Evolutionary conservation across 2,329 filamentous ascomycete genomes (phyloP).

Genomic region (Diplodia sapinea): DNA sequence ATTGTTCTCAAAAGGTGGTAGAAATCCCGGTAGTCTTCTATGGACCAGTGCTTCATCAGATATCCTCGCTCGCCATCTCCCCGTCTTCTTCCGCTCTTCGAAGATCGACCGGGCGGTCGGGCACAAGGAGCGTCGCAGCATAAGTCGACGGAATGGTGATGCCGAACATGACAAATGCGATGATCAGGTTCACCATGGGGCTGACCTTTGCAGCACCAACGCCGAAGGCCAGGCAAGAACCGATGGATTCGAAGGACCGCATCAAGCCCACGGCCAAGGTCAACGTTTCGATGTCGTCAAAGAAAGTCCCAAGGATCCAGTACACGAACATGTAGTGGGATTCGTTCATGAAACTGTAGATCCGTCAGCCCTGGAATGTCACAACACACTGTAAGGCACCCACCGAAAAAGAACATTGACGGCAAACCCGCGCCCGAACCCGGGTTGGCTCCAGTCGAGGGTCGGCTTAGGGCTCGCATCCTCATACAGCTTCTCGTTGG

Average conservation of each 20-base stretch:
- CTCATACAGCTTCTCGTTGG: constrained; percentile 9
- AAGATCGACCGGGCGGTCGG: constrained; percentile 8
- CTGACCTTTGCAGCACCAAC: constrained; percentile 55
- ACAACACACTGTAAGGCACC: constrained; percentile 1
- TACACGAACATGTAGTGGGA: constrained; percentile 20
- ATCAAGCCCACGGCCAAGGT: constrained; percentile 57
- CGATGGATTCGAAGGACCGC: constrained; percentile 57
- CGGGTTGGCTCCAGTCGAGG: constrained; percentile 54
- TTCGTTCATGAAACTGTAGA: constrained; percentile 14
- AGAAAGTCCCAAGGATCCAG: constrained; percentile 60
- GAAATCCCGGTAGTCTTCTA: no score
- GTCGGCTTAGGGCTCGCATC: constrained; percentile 37
- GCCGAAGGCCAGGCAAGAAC: constrained; percentile 55
- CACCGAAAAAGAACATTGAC: constrained; percentile 57
- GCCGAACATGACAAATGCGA: constrained; percentile 58
- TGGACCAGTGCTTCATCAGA: not conserved
- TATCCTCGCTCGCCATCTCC: not conserved
- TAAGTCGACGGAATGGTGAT: constrained; percentile 45
- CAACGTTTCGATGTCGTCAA: constrained; percentile 58
- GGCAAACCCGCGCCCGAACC: constrained; percentile 56
- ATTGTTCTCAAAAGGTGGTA: no score
- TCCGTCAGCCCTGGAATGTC: not conserved
- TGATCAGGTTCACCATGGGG: constrained; percentile 57
- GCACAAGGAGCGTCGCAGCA: constrained; percentile 34
- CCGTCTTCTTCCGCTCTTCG: not conserved